Conservation (phyloP, 2,329 filamentous ascomycete genomes). For the Monosporascus sp. region DNA sequence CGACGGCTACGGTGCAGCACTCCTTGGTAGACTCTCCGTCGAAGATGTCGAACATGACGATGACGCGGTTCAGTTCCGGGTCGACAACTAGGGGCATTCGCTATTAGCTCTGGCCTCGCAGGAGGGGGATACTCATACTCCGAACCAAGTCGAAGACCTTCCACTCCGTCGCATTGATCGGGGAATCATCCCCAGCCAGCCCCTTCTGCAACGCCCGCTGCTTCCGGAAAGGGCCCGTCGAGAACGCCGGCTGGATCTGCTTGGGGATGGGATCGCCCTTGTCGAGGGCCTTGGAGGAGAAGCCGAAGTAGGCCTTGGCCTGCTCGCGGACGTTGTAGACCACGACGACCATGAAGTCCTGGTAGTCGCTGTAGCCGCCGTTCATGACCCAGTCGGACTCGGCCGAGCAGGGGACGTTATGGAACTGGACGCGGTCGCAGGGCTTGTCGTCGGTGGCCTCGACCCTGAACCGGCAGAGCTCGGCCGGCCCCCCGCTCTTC, state of each 20-base stretch:
- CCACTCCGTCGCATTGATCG: no score
- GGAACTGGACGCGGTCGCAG: background rate
- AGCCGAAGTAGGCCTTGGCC: background rate
- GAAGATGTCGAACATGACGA: no score
- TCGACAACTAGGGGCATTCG: no score
- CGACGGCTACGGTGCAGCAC: no score
- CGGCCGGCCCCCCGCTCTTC: background rate
- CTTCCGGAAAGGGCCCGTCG: no score
- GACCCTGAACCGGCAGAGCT: background rate
- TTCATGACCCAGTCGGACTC: background rate
- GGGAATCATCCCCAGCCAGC: no score
- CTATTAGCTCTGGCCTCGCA: no score
- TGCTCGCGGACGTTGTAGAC: background rate
- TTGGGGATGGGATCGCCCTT: background rate
- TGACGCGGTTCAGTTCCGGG: no score
- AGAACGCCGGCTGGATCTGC: slow-evolving; percentile 7
- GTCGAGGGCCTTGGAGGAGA: background rate
- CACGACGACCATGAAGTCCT: background rate
- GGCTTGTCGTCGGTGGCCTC: background rate
- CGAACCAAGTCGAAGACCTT: no score
- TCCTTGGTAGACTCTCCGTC: no score
- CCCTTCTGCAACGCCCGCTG: no score
- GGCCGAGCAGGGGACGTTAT: background rate
- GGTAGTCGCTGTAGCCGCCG: background rate
- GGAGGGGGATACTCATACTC: no score